Evolutionary conservation across 1,139 yeast genomes (phyloP), one percentile per base, ranked within the genome.

Genomic region (Hansenula lynferdii): DNA sequence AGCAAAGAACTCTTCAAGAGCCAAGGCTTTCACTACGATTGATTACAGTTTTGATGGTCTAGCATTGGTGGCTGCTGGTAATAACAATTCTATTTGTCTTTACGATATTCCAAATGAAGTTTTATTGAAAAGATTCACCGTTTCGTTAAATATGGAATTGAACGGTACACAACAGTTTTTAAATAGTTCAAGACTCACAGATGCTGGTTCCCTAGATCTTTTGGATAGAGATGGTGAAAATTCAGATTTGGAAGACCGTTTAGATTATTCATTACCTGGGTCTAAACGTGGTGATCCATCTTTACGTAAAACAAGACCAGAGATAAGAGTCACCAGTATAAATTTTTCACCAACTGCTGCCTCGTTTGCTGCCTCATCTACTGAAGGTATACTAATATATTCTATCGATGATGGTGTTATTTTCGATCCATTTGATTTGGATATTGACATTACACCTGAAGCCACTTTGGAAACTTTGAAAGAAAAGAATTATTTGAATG

Each of bases 351-450:
- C 98, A 20, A 84, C 97, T 0, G 85, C 95, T 8, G 72, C 85
- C 31, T 80, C 96, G 22, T 94, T 94, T 68, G 94, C 96, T 2
- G 96, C 96, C 23, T 95, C 97, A 0, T 81, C 96, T 1, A 92
- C 98, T 0, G 98, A 92, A 60, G 99, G 99, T 8, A 67, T 94
- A 36, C 66, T 90, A 42, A 69, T 92, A 3, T 92, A 78, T 58
- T 82, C 96, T 1, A 76, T 89, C 28, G 95, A 90, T 58, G 80
- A 81, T 42, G 68, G 75, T 14, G 65, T 86, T 35, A 66, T 80
- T 34, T 94, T 92, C 56, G 99, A 92, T 67, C 98, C 99, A 31
- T 87, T 86, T 60, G 97, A 94, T 59, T 72, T 92, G 56, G 98
- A 92, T 57, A 70, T 90, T 35, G 98, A 94, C 54, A 79, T 92